Evolutionary conservation across 208 protist species (phyloP), one percentile per base, ranked within the genome.

Genomic region (Crithidia bombi): DNA sequence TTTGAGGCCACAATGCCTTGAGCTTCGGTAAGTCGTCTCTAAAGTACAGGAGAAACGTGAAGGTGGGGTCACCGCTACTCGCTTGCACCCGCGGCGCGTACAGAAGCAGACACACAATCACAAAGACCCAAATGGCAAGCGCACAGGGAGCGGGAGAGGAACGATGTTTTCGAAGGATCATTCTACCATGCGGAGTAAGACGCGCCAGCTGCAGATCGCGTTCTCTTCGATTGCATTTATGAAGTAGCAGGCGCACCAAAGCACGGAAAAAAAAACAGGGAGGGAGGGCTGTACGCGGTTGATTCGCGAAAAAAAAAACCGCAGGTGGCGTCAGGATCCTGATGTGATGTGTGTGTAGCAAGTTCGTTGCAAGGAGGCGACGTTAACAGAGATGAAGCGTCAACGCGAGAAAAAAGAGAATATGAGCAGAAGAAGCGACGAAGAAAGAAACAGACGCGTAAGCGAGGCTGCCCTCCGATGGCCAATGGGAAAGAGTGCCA

Each of bases 261-360:
- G 47, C 21, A 21, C 14, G 19, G 36, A 71, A 51, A 77, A 64
- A 57, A 41, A 21, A 74, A 38, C 33, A 36, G 21, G 50, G 35
- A 30, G 55, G 47, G 30, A 9, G 9, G 30, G 14, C 17, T n/a
- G n/a, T n/a, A n/a, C n/a, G n/a, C n/a, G n/a, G n/a, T n/a, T n/a
- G n/a, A n/a, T n/a, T n/a, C n/a, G n/a, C n/a, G 44, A 73, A 61
- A 73, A 36, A 52, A 47, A 78, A 78, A 51, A 47, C 38, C 14
- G 38, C 38, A 14, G 14, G 38, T 7, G 38, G 14, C 38, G 38
- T 7, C 38, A 43, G 38, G 38, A 43, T 7, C 10, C 14, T 43
- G 38, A 43, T 17, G 38, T 17, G 7, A 7, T 43, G 38, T 43
- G 14, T 14, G 38, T 43, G 38, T 43, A 43, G 14, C 14, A 14